Conservation (phyloP, 495 filamentous ascomycete genomes). For the Trichoderma virens region DNA sequence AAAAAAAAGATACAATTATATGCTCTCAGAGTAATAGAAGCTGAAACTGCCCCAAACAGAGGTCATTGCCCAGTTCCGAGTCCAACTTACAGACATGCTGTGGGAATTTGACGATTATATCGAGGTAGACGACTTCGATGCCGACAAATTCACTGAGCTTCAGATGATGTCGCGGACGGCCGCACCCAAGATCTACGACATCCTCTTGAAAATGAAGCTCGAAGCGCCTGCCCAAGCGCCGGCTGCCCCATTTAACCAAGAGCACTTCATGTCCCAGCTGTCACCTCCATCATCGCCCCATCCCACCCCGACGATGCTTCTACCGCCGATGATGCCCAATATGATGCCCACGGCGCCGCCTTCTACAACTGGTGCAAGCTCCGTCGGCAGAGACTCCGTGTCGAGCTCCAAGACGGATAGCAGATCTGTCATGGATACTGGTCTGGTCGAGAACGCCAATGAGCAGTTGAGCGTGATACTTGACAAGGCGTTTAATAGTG, state of each 20-base stretch:
- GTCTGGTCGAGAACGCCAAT: not conserved
- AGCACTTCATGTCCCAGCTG: slow-evolving; percentile 9
- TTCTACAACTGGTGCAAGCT: slow-evolving; percentile 17
- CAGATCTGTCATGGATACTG: not conserved
- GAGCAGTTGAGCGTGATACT: slow-evolving; percentile 4
- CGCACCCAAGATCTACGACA: slow-evolving; percentile 29
- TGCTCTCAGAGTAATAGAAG: not conserved
- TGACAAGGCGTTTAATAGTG: not conserved
- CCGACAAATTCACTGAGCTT: slow-evolving; percentile 28
- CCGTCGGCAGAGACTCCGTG: slow-evolving; percentile 19
- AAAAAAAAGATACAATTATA: not conserved
- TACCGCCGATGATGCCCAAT: too few relatives aligned
- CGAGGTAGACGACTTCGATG: slow-evolving; percentile 31
- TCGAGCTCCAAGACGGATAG: slow-evolving; percentile 6
- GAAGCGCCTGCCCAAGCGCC: slow-evolving; percentile 19
- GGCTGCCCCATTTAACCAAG: slow-evolving; percentile 5
- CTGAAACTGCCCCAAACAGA: slow-evolving; percentile 17
- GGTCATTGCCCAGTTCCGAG: slow-evolving; percentile 31
- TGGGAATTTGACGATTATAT: slow-evolving; percentile 39
- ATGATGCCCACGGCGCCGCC: slow-evolving; percentile 17
- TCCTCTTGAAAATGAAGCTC: slow-evolving; percentile 34
- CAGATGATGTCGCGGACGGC: slow-evolving; percentile 30
- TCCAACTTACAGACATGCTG: slow-evolving; percentile 29
- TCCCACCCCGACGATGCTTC: slow-evolving; percentile 3
- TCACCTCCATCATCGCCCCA: slow-evolving; percentile 8